Evolutionary conservation across 225 moss, liverwort and hornwort species (phyloP).

Genomic region (Polytrichum formosum): DNA sequence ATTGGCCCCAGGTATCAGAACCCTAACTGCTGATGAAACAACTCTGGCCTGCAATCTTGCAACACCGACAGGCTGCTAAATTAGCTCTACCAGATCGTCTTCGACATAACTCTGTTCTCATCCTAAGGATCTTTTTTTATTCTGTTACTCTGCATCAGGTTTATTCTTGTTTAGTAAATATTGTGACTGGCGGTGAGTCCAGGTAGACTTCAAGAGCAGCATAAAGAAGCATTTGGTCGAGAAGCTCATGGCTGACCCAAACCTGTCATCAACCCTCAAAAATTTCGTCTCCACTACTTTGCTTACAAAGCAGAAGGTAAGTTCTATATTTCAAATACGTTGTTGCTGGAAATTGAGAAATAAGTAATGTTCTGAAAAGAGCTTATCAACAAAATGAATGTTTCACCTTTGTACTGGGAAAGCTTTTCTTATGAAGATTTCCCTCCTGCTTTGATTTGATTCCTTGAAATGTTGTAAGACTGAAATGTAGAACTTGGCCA

Average conservation of each 20-base stretch:
- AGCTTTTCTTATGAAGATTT: too few species aligned
- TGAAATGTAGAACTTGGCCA: background rate
- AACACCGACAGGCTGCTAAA: too few species aligned
- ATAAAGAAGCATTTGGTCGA: constrained; percentile 44
- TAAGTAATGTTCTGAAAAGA: too few species aligned
- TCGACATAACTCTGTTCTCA: too few species aligned
- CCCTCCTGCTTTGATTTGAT: too few species aligned
- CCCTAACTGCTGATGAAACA: too few species aligned
- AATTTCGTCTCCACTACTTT: constrained; percentile 37
- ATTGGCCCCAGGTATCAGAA: constrained; percentile 60
- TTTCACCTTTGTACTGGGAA: too few species aligned
- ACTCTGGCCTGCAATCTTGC: too few species aligned
- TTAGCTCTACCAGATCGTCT: too few species aligned
- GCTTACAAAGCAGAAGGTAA: constrained; percentile 54
- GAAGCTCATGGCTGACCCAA: constrained; percentile 55
- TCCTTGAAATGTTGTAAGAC: background rate
- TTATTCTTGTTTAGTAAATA: background rate
- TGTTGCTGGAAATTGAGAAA: too few species aligned
- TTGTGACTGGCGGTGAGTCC: background rate
- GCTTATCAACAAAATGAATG: too few species aligned
- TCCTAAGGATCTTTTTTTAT: background rate
- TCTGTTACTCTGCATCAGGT: background rate
- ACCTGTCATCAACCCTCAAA: constrained; percentile 35
- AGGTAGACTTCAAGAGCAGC: constrained; percentile 47
- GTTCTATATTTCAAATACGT: background rate